A percentile compares a stretch with the other conserved stretches of the same genome.
These are phyloP conservation scores for Phylloporus arenicola DNA, from an alignment of 768 basidiomycete genomes.

Conservation along the genomic window DNA sequence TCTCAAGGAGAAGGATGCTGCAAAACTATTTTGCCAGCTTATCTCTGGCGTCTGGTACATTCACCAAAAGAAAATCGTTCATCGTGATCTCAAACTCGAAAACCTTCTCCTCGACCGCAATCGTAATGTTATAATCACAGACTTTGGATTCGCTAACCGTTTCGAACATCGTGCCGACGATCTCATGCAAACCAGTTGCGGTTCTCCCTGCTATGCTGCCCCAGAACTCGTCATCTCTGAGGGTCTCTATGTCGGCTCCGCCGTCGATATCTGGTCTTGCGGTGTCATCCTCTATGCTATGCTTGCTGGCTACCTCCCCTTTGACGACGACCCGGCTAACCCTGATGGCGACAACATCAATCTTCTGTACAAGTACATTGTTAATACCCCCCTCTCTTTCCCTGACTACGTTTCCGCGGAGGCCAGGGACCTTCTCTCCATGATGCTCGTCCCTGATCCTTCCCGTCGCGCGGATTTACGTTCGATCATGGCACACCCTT, in stretches of 20 bases:
- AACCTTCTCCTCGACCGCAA: conserved; percentile 95
- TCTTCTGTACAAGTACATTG: conserved; percentile 96
- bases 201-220: conserved; percentile 96
- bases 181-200: conserved; percentile 97
- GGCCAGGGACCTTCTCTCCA: conserved; percentile 76
- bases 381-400: conserved; percentile 93
- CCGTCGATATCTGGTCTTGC: conserved; percentile 97
- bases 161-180: conserved; percentile 92
- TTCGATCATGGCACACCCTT: conserved; percentile 81
- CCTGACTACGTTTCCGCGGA: conserved; percentile 89
- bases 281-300: conserved; percentile 96
- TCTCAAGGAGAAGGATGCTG: conserved; percentile 89
- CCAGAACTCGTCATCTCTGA: conserved; percentile 97
- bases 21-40: conserved; percentile 95
- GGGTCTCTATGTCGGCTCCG: conserved; percentile 93
- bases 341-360: conserved; percentile 99
- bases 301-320: conserved; percentile 96
- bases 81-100: conserved; percentile 98
- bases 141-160: conserved; percentile 98
- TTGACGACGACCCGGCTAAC: conserved; percentile 97
- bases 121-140: conserved; percentile 98
- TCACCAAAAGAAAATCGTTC: conserved; percentile 98
- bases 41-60: conserved; percentile 99
- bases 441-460: conserved; percentile 96
- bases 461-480: conserved; percentile 68